These are phyloP conservation scores for Podospora pseudoanserina DNA, from an alignment of 495 filamentous ascomycete genomes.

Conservation along the genomic window DNA sequence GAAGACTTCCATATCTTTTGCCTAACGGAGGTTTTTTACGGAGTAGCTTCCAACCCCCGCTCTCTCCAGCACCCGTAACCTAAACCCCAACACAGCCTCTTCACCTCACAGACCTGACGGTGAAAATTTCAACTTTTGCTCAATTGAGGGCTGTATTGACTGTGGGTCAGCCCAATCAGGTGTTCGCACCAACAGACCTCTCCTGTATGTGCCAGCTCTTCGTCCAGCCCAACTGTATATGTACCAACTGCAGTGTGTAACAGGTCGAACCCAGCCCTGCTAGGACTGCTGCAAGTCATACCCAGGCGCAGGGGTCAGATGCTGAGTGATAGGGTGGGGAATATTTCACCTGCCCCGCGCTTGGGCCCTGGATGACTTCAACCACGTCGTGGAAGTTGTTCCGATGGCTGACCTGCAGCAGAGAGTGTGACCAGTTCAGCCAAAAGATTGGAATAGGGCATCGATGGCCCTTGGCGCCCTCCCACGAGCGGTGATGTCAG, in stretches of 20 bases:
- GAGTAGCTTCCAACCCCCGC: background rate
- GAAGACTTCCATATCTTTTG: background rate
- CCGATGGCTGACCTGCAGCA: background rate
- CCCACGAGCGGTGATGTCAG: conserved; percentile 4
- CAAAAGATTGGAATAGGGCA: conserved; percentile 12
- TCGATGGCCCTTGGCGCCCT: conserved; percentile 7
- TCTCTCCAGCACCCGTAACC: background rate
- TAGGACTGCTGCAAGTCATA: conserved; percentile 25
- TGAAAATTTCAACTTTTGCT: background rate
- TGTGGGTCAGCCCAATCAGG: background rate
- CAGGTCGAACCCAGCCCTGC: background rate
- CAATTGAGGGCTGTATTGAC: background rate
- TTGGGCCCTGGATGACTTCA: background rate
- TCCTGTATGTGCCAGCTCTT: background rate
- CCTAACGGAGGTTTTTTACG: background rate
- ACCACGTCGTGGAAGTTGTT: background rate
- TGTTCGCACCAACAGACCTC: background rate
- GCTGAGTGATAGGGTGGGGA: conserved; percentile 17
- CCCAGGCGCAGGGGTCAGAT: conserved; percentile 14
- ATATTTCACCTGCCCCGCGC: background rate
- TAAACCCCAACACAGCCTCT: background rate
- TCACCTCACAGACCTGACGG: background rate
- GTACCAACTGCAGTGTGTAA: background rate
- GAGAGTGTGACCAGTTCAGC: background rate
- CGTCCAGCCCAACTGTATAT: conserved; percentile 16